Evolutionary conservation across 805 yeast species (phyloP), one percentile per base, ranked within the genome.

Genomic region (Candida xiaguanensis): DNA sequence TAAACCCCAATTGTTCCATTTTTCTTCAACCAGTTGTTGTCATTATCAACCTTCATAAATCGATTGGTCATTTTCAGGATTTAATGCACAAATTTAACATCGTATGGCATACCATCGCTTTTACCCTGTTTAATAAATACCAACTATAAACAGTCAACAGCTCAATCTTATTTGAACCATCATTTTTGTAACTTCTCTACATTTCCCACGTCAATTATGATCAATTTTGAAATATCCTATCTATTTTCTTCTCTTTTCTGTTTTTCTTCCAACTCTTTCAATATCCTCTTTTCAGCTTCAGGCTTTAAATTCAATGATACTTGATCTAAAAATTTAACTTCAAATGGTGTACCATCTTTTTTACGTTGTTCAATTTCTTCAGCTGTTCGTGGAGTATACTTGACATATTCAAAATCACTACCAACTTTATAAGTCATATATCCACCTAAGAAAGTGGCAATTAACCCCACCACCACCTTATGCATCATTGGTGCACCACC

Each of bases 271-370:
- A 59, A 36, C 14, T 50, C 35, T 44, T 48, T 51, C 35, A 40
- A 42, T 34, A 66, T 49, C 33, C 66, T 45, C 41, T 55, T 63
- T 46, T 67, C 63, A 5, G 72, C 74, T 39, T 68, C 73, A 0
- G 72, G 71, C 1, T 65, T 68, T 40, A 63, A 67, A 9, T 67
- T 67, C 51, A 68, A 55, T 1, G 72, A 65, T 20, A 67, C 44
- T 5, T 63, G 47, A 9, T 67, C 70, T 34, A 56, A 47, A 5
- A 58, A 53, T 23, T 46, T 58, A 48, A 68, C 58, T 18, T 45
- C 32, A 24, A 64, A 36, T 2, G 64, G 59, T 7, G 54, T 41
- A 20, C 61, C 53, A 32, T 67, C 72, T 34, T 49, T 48, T 44
- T 56, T 58, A 36, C 72, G 49, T 31, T 59, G 43, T 41, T 64